Base-by-base conservation (phyloP, 2,329 filamentous ascomycete genomes). In the Penicillium hordei region DNA sequence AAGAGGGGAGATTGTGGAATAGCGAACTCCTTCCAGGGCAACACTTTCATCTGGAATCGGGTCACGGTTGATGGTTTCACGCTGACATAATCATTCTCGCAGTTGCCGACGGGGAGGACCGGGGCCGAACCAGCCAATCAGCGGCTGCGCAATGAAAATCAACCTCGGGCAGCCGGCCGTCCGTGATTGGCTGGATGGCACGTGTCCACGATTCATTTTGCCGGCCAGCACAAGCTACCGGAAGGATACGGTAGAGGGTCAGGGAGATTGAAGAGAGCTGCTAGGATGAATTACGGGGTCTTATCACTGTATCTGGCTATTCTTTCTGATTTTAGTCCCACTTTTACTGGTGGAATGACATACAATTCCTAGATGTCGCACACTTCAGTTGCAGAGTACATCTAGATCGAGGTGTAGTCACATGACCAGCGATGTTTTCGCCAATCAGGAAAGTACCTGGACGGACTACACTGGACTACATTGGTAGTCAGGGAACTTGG, bases 61-160 rank as follows among this genome's bases (percentile, higher is more conserved):
- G 48, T 59, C 57, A 54, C 55, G 43, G 54, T 62, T 64, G 63
- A 54, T 54, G 55, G 57, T 63, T 60, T 44, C 27, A 60, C 60
- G 67, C 63, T 77, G 74, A 77, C 68, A 64, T 76, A 75, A 42
- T 36, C 46, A 60, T 52, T 53, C 57, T 60, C 63, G 61, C 61
- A 67, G 65, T 74, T 74, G 70, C 72, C 70, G 69, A 72, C 65
- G 66, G 61, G 60, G 61, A 64, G 60, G 58, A 64, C 65, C 66
- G 65, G 64, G 64, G 66, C 68, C 62, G 65, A 71, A 50, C 3
- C 8, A 52, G 43, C 74, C 74, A 76, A 76, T 75, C 67, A 74
- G 52, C 13, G 27, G 7, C 4, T 17, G 51, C 34, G 57, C 57
- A 75, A 70, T 68, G 66, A 72, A 75, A 72, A 75, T 69, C 73